Evolutionary conservation across 2,329 filamentous ascomycete genomes (phyloP), one percentile per base, ranked within the genome.

Genomic region (Helotiales sp.): DNA sequence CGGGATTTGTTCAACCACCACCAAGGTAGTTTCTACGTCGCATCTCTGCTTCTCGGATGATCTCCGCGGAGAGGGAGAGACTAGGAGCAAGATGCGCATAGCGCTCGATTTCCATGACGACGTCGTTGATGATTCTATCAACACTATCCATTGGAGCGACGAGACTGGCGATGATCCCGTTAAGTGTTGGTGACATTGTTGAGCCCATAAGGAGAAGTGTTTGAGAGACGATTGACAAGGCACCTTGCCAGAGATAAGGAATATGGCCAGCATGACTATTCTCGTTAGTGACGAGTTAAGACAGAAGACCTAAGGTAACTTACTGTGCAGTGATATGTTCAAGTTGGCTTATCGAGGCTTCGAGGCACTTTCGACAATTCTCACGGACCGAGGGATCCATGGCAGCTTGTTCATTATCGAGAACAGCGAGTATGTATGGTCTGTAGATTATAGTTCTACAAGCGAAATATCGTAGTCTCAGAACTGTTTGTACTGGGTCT

Each of bases 401-500:
- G 13, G 87, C 83, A 22, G 88, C 81, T 63, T 85, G 85, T 67
- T 92, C 89, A 60, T 93, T 90, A 68, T 92, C 87, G 22, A 95
- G 74, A 1, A 93, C 90, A 10, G 89, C 88, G 58, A 92, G 77
- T 60, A 93, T 90, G 71, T 93, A 93, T 0, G 90, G 90, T 27
- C 90, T 82, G 75, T 91, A 93, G 63, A 95, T 93, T 67, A 93
- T 93, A 25, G 90, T 93, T 56, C 89, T 86, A 72, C 90, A 95
- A 40, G 90, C 90, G 71, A 91, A 93, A 75, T 93, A 95, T 29
- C 90, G 83, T 59, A 93, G 77, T 46, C 90, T 82, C 49, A 95
- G 76, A 7, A 93, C 90, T 0, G 89, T 91, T 73, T 93, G 90
- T 5, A 92, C 85, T 3, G 89, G 86, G 67, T 91, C 89, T 55